Conservation (phyloP, 257 asterid species). For the Penstemon davidsonii region DNA sequence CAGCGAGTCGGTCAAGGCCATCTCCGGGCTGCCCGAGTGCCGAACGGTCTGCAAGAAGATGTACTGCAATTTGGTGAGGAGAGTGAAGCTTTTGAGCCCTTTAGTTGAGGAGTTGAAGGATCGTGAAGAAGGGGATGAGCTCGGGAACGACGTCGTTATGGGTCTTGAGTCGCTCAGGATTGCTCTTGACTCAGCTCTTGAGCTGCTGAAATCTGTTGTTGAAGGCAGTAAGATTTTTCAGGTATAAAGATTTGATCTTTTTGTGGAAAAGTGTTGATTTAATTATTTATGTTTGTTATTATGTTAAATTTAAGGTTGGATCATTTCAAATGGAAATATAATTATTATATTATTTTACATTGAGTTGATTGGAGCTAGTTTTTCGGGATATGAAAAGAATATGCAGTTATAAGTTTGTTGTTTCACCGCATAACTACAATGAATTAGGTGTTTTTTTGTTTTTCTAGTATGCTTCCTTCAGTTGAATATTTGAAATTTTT, state of each 20-base stretch:
- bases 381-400: background rate
- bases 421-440: background rate
- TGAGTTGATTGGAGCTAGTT: background rate
- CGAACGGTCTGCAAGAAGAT: conserved; percentile 64
- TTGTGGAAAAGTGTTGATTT: background rate
- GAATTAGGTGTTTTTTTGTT: background rate
- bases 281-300: background rate
- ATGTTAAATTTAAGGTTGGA: conserved; percentile 9
- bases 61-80: conserved; percentile 73
- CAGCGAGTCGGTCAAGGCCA: conserved; percentile 49
- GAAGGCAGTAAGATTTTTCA: conserved; percentile 85
- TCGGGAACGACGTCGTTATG: conserved; percentile 55
- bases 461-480: background rate
- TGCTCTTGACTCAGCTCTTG: conserved; percentile 67
- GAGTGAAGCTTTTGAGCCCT: conserved; percentile 89
- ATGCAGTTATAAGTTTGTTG: conserved; percentile 4
- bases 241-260: conserved; percentile 38
- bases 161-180: conserved; percentile 61
- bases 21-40: conserved; percentile 77
- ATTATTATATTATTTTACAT: background rate
- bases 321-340: background rate
- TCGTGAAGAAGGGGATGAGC: conserved; percentile 42
- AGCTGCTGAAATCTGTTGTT: conserved; percentile 69
- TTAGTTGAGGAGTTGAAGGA: conserved; percentile 83
- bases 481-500: too few species aligned